Base-by-base conservation (phyloP, 805 yeast species). In the Candida anglica region DNA sequence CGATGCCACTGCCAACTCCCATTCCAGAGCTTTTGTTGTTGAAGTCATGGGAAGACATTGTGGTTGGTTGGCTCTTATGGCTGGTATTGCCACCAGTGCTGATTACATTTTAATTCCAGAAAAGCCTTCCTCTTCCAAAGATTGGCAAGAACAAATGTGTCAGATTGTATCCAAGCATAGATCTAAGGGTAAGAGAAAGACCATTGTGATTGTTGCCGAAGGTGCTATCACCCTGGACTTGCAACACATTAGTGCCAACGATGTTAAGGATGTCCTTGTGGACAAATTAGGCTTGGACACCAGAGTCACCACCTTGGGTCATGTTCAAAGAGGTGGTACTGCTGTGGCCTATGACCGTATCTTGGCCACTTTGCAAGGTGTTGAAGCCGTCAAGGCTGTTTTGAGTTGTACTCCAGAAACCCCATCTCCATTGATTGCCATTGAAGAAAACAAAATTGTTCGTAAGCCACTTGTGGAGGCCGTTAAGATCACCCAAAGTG, bases 21-120 rank as follows among this genome's bases (percentile, higher is more conserved):
- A 93, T 60, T 86, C 96, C 10, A 78, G 98, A 53, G 98, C 98
- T 6, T 93, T 93, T 58, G 96, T 93, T 28, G 85, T 93, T 39
- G 98, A 93, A 60, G 98, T 93, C 26, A 93, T 93, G 98, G 98
- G 98, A 42, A 79, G 98, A 56, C 97, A 93, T 60, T 93, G 98
- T 71, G 98, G 98, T 43, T 93, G 98, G 98, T 75, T 93, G 49
- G 98, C 94, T 2, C 69, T 93, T 47, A 89, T 88, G 93, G 94
- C 98, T 3, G 98, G 98, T 53, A 81, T 91, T 41, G 88, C 98
- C 28, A 86, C 97, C 19, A 85, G 93, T 50, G 98, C 98, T 3
- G 98, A 93, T 64, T 88, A 79, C 58, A 83, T 88, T 39, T 81
- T 93, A 50, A 84, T 93, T 44, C 98, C 98, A 21, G 98, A 93